Base-by-base conservation (phyloP, 805 yeast genomes). In the Myxozyma lipomycoides region DNA sequence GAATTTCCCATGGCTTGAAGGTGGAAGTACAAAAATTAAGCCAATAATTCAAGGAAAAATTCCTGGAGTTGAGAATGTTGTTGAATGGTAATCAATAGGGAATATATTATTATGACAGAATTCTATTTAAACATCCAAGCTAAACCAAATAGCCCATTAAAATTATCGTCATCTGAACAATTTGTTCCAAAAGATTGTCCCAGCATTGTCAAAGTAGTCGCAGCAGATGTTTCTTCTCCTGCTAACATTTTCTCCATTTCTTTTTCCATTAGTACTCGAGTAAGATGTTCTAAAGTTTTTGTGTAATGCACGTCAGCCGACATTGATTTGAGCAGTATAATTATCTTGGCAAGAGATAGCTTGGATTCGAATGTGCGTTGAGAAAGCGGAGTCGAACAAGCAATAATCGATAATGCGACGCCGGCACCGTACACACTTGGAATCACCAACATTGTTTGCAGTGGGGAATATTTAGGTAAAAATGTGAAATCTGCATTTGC, bases 1-100 rank as follows among this genome's bases (percentile, higher is more conserved):
- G 46, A 82, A 75, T 67, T 93, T 86, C 68, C 87, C 96, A 7
- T 93, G 95, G 81, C 79, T 90, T 30, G 59, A 55, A 21, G 59
- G 59, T 42, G 59, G 59, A 3, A 48, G 53, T 12, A 36, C 42
- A 12, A 28, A 52, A 2, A 49, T 55, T 18, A 42, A 49, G 23
- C 59, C 59, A 15, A 52, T 55, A 36, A 36, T 55, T 18, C 51
- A 47, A 28, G 55, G 55, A 21, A 49, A 49, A 43, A 52, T 46
- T 38, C 59, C 59, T 19, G 59, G 59, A n/a, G 59, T 55, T 10
- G 55, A 52, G 24, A 23, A 51, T 28, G 59, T 26, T 35, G 59
- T 55, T 39, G 59, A 55, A 45, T 55, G 59, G 59, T 55, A 50
- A 15, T 28, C 7, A 9, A 9, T 9, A 9, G 12, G 32, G 7